Conservation (phyloP, 2,329 filamentous ascomycete species). For the Ophiostoma pallidulum region DNA sequence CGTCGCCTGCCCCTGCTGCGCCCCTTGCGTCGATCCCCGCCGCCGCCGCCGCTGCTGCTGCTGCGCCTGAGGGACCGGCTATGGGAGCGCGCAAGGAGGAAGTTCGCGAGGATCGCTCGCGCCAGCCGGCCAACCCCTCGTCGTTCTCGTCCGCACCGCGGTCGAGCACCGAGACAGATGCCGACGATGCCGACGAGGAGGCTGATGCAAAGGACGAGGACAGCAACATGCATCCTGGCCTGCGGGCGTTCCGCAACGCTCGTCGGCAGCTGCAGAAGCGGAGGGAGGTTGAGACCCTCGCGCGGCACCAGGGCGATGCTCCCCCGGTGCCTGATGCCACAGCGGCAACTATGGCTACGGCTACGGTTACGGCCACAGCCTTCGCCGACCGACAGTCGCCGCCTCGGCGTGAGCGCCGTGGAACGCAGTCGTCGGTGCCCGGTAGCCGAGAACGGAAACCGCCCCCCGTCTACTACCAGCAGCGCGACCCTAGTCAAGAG, state of each 20-base stretch:
- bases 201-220: conserved; percentile 28
- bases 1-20: not conserved
- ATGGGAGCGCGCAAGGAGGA: too few relatives aligned
- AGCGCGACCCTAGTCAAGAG: conserved; percentile 36
- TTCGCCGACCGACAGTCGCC: not conserved
- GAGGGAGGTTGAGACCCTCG: conserved; percentile 42
- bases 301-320: conserved; percentile 27
- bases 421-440: conserved; percentile 19
- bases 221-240: conserved; percentile 35
- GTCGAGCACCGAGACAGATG: conserved; percentile 9
- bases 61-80: not conserved
- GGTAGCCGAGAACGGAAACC: conserved; percentile 21
- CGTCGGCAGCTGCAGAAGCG: conserved; percentile 46
- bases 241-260: conserved; percentile 49
- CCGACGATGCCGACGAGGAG: conserved; percentile 14
- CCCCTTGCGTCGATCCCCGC: not conserved
- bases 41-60: not conserved
- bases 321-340: not conserved
- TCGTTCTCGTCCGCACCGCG: not conserved
- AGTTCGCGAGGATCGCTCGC: not conserved
- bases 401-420: conserved; percentile 3
- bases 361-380: too few relatives aligned
- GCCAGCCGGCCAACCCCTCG: not conserved
- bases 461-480: conserved; percentile 36
- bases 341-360: not conserved